Base-by-base conservation (phyloP, 371 early-diverging fungal genomes). In the Mucor saturninus region DNA sequence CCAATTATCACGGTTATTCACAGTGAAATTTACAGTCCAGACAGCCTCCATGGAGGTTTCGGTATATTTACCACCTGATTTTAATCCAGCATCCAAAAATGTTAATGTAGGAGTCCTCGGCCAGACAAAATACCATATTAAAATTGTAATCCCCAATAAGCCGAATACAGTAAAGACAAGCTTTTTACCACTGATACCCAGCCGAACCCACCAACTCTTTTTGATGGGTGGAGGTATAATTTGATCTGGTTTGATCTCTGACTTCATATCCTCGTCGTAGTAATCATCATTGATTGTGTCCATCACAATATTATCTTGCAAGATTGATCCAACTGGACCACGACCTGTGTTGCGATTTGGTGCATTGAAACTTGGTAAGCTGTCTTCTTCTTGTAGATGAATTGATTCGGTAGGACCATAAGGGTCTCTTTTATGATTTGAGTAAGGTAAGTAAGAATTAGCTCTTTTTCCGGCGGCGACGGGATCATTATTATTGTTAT, bases 121-220 rank as follows among this genome's bases (percentile, higher is more conserved):
- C 76, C 81, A 81, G 2, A 77, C 81, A 70, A 81, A 77, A 53
- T 70, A 81, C 67, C 76, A 73, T 10, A 72, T 45, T 3, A 77
- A 54, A 11, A 50, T 73, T 2, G 76, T 62, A 37, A 76, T 29
- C 4, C 67, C 53, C 28, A 72, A 54, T 35, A 77, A 68, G 0
- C 48, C 56, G 67, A 81, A 77, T 8, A 42, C 56, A n/a, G 54
- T 45, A 49, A 74, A 71, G 1, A 80, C 64, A 5, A 68, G 10
- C 6, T 65, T 71, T 42, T 67, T 68, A 15, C 69, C 59, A 26
- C 50, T 62, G 3, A 72, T 35, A 6, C 76, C 77, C 2, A 65
- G 69, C 9, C 57, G 53, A 8, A 48, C 32, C 39, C 52, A 64
- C 49, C 76, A 60, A 35, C 54, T 59, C 9, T 68, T 67, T 49